These are phyloP conservation scores for Neonectria sp. DNA, from an alignment of 2,329 filamentous ascomycete species.

Conservation along the genomic window DNA sequence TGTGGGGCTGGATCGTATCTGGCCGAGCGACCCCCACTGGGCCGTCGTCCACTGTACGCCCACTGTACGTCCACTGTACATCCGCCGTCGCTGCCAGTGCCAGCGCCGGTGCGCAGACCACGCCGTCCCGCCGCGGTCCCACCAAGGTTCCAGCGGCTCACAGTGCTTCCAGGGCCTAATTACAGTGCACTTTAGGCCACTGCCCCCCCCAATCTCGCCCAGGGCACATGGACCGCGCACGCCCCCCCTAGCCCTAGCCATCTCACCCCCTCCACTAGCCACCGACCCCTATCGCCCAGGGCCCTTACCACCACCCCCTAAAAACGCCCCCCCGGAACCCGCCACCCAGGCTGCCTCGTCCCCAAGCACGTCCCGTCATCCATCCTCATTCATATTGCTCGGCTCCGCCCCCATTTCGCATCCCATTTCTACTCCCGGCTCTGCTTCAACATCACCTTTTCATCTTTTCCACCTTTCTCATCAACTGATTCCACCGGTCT, in stretches of 20 bases:
- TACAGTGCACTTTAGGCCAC: constrained; percentile 1
- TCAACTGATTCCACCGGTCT: constrained; percentile 25
- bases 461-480: constrained; percentile 3
- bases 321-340: constrained; percentile 15
- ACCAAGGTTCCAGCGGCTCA: constrained; percentile 26
- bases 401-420: constrained; percentile 28
- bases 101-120: neutral
- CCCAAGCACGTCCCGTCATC: constrained; percentile 19
- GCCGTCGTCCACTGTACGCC: constrained; percentile 9
- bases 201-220: constrained; percentile 8
- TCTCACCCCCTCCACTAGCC: neutral
- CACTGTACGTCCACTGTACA: constrained; percentile 14
- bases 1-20: constrained; percentile 15
- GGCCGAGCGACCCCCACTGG: constrained; percentile 6
- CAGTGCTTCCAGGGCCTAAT: constrained; percentile 21
- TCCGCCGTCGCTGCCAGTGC: neutral
- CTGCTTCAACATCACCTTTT: constrained; percentile 21
- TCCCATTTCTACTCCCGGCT: constrained; percentile 26
- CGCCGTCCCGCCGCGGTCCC: constrained; percentile 16
- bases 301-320: constrained; percentile 5
- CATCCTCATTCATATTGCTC: constrained; percentile 25
- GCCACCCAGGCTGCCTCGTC: constrained; percentile 31
- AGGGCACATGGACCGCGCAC: neutral
- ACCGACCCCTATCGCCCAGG: constrained; percentile 5
- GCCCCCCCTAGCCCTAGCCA: neutral